A percentile compares a stretch with the other conserved stretches of the same genome.
phyloP scores from a whole-genome alignment of 495 filamentous ascomycete species.

The Hypoxylon rickii region DNA sequence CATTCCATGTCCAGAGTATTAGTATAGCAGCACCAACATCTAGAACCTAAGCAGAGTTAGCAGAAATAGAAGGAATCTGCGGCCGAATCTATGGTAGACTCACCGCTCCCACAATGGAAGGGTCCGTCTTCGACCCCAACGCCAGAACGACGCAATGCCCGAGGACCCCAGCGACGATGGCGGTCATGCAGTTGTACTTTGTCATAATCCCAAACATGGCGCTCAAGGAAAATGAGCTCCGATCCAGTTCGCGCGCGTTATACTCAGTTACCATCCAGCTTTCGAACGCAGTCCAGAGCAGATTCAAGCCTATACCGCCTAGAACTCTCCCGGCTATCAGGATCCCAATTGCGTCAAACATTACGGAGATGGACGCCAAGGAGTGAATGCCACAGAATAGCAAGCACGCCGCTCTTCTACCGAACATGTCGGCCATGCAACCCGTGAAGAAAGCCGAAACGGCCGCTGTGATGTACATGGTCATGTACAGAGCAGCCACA shows the following conservation, averaged over 20 bases:
- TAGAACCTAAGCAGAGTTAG: slow-evolving; percentile 10
- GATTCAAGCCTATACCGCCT: slow-evolving; percentile 49
- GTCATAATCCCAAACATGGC: slow-evolving; percentile 53
- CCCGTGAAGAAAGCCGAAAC: slow-evolving; percentile 53
- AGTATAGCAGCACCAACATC: slow-evolving; percentile 37
- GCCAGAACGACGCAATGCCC: slow-evolving; percentile 45
- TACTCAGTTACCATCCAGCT: slow-evolving; percentile 59
- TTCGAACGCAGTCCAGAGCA: slow-evolving; percentile 54
- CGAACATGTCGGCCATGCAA: slow-evolving; percentile 50
- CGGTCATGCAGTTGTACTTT: slow-evolving; percentile 50
- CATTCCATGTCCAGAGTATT: slow-evolving; percentile 46
- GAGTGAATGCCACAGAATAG: slow-evolving; percentile 50
- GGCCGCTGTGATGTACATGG: slow-evolving; percentile 50
- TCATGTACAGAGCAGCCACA: slow-evolving; percentile 51
- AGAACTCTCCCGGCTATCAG: slow-evolving; percentile 49
- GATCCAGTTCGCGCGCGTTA: slow-evolving; percentile 37
- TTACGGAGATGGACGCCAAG: slow-evolving; percentile 50
- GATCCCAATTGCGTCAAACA: slow-evolving; percentile 41
- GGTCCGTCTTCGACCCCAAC: slow-evolving; percentile 48
- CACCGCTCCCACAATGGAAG: slow-evolving; percentile 48
- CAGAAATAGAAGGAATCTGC: background rate
- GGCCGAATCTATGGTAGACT: background rate
- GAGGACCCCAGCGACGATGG: slow-evolving; percentile 45
- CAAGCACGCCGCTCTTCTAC: slow-evolving; percentile 47
- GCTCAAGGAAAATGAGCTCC: slow-evolving; percentile 34